These are phyloP conservation scores for Pythium aquatile DNA, from an alignment of 352 stramenopile species.

Conservation along the genomic window DNA sequence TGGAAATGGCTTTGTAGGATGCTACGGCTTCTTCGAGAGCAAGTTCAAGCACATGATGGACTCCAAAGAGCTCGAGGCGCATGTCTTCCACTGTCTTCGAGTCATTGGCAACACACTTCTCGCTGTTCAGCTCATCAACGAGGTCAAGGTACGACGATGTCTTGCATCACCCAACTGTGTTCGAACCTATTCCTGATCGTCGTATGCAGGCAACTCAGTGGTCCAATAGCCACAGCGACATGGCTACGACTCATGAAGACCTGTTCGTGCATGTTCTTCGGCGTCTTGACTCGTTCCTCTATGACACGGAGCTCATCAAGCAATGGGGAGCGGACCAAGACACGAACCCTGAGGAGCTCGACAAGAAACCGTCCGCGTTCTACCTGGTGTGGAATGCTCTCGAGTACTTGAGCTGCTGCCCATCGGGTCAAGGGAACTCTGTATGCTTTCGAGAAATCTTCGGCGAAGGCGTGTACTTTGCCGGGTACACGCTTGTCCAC, in stretches of 20 bases:
- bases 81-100: constrained; percentile 82
- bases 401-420: constrained; percentile 55
- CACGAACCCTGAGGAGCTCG: constrained; percentile 45
- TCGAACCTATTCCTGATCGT: neutral
- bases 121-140: constrained; percentile 50
- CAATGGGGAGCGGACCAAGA: constrained; percentile 37
- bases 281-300: constrained; percentile 25
- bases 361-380: constrained; percentile 42
- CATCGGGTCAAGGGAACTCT: constrained; percentile 14
- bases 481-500: constrained; percentile 56
- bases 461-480: constrained; percentile 60
- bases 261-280: constrained; percentile 13
- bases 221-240: neutral
- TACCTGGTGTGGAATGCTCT: constrained; percentile 66
- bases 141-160: constrained; percentile 31
- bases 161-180: neutral
- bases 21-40: constrained; percentile 79
- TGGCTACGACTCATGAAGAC: neutral
- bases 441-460: constrained; percentile 36
- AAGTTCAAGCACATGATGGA: constrained; percentile 82
- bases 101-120: constrained; percentile 76
- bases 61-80: constrained; percentile 70
- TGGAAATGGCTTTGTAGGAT: constrained; percentile 28
- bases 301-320: constrained; percentile 31
- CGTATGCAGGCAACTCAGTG: neutral